A percentile compares a stretch with the other conserved stretches of the same genome.
These are phyloP conservation scores for Ophiostoma australiae DNA, from an alignment of 2,329 filamentous ascomycete species.

Conservation along the genomic window DNA sequence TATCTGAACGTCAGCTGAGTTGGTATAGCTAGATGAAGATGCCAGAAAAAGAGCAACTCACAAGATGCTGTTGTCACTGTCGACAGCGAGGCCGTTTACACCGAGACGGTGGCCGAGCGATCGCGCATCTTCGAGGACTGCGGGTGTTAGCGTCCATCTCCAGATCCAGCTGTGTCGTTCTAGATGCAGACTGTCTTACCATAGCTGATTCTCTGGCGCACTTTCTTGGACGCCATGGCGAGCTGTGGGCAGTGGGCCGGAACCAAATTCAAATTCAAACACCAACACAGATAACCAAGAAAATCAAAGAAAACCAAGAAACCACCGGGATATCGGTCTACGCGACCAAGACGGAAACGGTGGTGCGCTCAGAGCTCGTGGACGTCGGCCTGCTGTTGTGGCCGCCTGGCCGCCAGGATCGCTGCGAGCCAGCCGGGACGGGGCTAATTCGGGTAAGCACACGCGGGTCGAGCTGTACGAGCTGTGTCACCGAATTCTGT, in stretches of 20 bases:
- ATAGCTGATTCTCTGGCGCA: constrained; percentile 62
- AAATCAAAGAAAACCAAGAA: background rate
- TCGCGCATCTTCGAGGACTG: constrained; percentile 57
- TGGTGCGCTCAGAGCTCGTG: background rate
- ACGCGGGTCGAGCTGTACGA: background rate
- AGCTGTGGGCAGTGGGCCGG: background rate
- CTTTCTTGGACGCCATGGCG: constrained; percentile 56
- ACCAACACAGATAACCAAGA: background rate
- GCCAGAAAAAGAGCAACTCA: constrained; percentile 44
- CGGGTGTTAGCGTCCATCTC: constrained; percentile 7
- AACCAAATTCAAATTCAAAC: background rate
- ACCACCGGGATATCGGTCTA: no score
- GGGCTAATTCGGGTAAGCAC: background rate
- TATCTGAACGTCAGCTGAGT: constrained; percentile 54
- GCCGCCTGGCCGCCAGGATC: constrained; percentile 18
- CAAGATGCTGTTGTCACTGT: constrained; percentile 78
- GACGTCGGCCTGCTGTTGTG: constrained; percentile 11
- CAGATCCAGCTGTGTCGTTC: background rate
- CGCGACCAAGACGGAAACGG: background rate
- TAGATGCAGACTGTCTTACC: constrained; percentile 41
- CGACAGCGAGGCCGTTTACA: constrained; percentile 89
- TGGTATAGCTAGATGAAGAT: background rate
- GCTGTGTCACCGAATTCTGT: background rate
- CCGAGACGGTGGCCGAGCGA: constrained; percentile 83
- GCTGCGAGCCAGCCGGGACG: constrained; percentile 11